A percentile compares a stretch with the other conserved stretches of the same genome.
These are phyloP conservation scores for Dendrocalamus sinicus DNA, from an alignment of 176 grass and related monocot species.

Conservation along the genomic window DNA sequence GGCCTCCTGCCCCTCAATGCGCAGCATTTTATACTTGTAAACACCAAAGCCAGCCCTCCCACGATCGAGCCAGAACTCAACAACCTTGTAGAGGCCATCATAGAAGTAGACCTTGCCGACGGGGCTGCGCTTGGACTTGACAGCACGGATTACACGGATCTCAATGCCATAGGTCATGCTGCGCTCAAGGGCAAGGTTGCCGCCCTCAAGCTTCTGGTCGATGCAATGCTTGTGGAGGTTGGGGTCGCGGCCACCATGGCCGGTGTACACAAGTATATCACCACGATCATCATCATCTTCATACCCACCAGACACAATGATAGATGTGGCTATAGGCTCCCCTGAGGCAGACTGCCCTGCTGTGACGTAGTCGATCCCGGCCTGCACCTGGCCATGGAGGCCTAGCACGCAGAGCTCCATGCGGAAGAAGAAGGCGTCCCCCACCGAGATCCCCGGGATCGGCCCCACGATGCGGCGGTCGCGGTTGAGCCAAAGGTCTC, in stretches of 20 bases:
- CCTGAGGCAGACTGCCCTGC: slow-evolving; percentile 65
- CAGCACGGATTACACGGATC: slow-evolving; percentile 83
- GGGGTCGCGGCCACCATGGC: slow-evolving; percentile 86
- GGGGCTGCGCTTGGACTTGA: slow-evolving; percentile 57
- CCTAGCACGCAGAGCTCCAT: slow-evolving; percentile 93
- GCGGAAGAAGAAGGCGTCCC: slow-evolving; percentile 90
- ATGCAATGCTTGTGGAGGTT: slow-evolving; percentile 73
- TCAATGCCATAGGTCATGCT: slow-evolving; percentile 98
- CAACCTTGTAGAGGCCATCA: slow-evolving; percentile 92
- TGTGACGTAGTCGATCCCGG: slow-evolving; percentile 81
- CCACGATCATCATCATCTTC: slow-evolving; percentile 96
- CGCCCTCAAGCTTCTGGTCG: slow-evolving; percentile 81
- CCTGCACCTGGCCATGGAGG: slow-evolving; percentile 91
- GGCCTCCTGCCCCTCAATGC: slow-evolving; percentile 87
- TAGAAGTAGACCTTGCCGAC: slow-evolving; percentile 86
- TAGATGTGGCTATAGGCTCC: slow-evolving; percentile 89
- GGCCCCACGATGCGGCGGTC: slow-evolving; percentile 88
- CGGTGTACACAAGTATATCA: slow-evolving; percentile 85
- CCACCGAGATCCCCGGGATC: slow-evolving; percentile 79
- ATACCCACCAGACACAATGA: slow-evolving; percentile 96
- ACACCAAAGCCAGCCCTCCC: slow-evolving; percentile 91
- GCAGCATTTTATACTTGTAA: slow-evolving; percentile 90
- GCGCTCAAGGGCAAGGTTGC: slow-evolving; percentile 90
- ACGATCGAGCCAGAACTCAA: slow-evolving; percentile 80
- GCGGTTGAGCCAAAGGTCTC: slow-evolving; percentile 89